Evolutionary conservation across 129 eudicot species (phyloP).

Genomic region (Flaveria trinervia): DNA sequence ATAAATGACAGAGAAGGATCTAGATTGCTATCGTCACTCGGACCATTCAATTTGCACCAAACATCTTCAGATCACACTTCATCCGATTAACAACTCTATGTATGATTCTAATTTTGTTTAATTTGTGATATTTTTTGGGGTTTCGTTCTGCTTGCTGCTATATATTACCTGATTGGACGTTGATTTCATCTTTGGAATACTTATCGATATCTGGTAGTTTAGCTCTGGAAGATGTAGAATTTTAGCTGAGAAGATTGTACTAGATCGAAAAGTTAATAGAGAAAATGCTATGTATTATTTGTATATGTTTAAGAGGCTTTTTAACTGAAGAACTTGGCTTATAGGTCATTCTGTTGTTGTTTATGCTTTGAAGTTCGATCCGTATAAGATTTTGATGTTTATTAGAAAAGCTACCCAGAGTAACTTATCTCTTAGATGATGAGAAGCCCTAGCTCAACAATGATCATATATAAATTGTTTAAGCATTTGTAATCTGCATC

Average conservation of each 20-base stretch:
- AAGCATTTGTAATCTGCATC: not conserved
- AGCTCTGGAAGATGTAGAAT: slow-evolving; percentile 1
- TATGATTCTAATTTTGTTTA: slow-evolving; percentile 6
- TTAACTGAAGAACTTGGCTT: slow-evolving; percentile 13
- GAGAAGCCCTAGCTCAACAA: not conserved
- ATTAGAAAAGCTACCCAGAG: not conserved
- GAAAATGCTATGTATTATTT: not conserved
- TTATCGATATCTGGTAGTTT: too few relatives aligned
- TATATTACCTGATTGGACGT: not conserved
- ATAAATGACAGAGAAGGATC: slow-evolving; percentile 38
- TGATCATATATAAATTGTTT: not conserved
- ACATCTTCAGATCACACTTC: slow-evolving; percentile 34
- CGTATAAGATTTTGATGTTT: not conserved
- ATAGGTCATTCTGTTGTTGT: not conserved
- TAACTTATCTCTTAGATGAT: slow-evolving; percentile 10
- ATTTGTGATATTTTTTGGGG: not conserved
- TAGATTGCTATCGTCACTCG: slow-evolving; percentile 26
- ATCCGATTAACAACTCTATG: slow-evolving; percentile 25
- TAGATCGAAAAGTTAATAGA: slow-evolving; percentile 11
- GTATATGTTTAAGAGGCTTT: slow-evolving; percentile 15
- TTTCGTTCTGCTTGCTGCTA: not conserved
- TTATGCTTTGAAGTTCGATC: not conserved
- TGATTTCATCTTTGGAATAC: too few relatives aligned
- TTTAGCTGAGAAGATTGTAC: not conserved
- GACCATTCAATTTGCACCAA: slow-evolving; percentile 8